Base-by-base conservation (phyloP, 2,329 filamentous ascomycete genomes). In the Botrytis aclada region DNA sequence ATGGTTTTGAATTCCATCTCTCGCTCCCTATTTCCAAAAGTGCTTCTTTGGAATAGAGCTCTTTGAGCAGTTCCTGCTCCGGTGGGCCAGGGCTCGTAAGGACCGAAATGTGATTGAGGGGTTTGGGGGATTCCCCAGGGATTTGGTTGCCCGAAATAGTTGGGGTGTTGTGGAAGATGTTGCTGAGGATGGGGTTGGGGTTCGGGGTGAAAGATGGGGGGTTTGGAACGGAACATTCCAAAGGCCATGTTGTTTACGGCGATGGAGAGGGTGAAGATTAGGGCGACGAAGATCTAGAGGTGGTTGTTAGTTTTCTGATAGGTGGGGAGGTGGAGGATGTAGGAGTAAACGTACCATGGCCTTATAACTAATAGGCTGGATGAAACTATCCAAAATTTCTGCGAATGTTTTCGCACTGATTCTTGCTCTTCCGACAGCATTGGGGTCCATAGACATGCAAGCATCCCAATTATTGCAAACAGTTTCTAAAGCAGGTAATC, bases 361-460 rank as follows among this genome's bases (percentile, higher is more conserved):
- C 82, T 98, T 98, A 82, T 93, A 92, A 76, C 92, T 94, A 82
- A 98, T 95, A 9, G 93, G 90, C 78, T 97, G 94, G 7, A 97
- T 91, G 81, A 98, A 98, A 79, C 92, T 92, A 81, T 98, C 98
- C 82, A 98, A 91, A 58, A 99, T 97, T 80, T 94, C 90, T 0
- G 95, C 95, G 80, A 98, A 92, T 39, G 95, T 96, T 79, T 93
- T 92, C 8, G 94, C 95, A 29, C 92, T 93, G 56, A 97, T 89
- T 78, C 91, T 92, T 60, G 95, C 92, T 54, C 91, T 87, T 77
- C 93, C 94, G 72, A 97, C 89, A 72, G 89, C 89, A 62, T 90
- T 86, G 0, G 94, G 91, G 79, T 98, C 93, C 76, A 91, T 89
- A 76, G 91, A 90, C 93, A 97, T 97, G 83, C 96, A 98, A 45